Evolutionary conservation across 495 filamentous ascomycete species (phyloP), one percentile per base, ranked within the genome.

Genomic region (Annulohypoxylon nitens): DNA sequence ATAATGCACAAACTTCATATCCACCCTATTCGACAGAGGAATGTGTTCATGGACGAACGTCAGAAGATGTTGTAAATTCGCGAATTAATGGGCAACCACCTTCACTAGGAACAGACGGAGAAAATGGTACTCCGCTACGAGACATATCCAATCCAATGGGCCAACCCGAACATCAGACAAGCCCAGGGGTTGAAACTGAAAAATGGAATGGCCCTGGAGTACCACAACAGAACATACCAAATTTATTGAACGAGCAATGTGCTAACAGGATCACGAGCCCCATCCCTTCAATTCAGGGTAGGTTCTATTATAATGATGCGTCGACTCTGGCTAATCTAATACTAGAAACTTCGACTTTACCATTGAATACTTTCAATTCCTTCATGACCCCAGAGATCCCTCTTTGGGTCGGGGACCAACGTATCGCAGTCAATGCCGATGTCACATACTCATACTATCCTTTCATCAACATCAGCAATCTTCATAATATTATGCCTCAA

Each of bases 401-500:
- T 9, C 69, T 77, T 57, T 75, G 71, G 75, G 61, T 65, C 6
- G 70, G 72, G 11, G 72, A 78, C 2, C 72, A 77, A 34, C 67
- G 67, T 23, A 67, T 76, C 14, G 51, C 69, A 2, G 11, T 76
- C 30, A 73, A 76, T 72, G 81, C 78, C 34, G 80, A 80, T 65
- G 69, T 76, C 34, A 69, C 78, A 50, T 79, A 75, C 68, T 74
- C 82, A 6, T 76, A 81, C 18, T 83, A 83, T 64, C 71, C 69
- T 0, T 87, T 87, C 57, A 61, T 87, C 23, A 72, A 76, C 20
- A 66, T 79, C 18, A 73, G 74, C 7, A 75, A 79, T 20, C 60
- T 86, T 34, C 71, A 71, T 8, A 77, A 73, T 9, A 77, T 87
- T 8, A 77, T 83, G 48, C 74, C 78, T 5, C 81, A 85, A 61